A percentile compares a stretch with the other conserved stretches of the same genome.
phyloP scores from a whole-genome alignment of 1,284 basidiomycete genomes.

The Ustilago hordei region DNA sequence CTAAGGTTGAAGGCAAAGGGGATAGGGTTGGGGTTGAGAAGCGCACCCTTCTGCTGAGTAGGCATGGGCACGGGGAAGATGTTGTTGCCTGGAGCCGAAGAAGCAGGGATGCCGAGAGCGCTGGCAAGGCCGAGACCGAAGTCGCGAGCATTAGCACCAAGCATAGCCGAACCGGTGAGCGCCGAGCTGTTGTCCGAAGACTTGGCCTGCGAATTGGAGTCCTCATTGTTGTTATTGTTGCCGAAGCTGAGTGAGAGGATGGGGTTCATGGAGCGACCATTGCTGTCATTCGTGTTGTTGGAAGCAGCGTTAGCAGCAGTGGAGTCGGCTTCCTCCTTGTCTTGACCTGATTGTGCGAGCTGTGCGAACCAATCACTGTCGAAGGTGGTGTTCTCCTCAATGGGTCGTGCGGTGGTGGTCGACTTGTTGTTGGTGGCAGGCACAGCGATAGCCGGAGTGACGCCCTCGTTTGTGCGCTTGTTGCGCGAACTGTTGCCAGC shows the following conservation, averaged over 20 bases:
- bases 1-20: slow-evolving; percentile 65
- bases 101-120: slow-evolving; percentile 29
- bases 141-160: slow-evolving; percentile 47
- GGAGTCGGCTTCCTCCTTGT: slow-evolving; percentile 35
- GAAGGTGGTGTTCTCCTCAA: slow-evolving; percentile 46
- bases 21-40: slow-evolving; percentile 66
- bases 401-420: slow-evolving; percentile 31
- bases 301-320: slow-evolving; percentile 4
- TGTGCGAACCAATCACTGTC: slow-evolving; percentile 54
- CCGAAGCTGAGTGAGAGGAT: slow-evolving; percentile 47
- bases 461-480: slow-evolving; percentile 11
- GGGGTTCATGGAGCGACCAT: slow-evolving; percentile 29
- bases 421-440: slow-evolving; percentile 33
- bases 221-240: slow-evolving; percentile 16
- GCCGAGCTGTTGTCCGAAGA: slow-evolving; percentile 10
- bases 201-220: slow-evolving; percentile 26
- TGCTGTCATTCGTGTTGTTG: slow-evolving; percentile 5
- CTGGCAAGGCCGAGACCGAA: slow-evolving; percentile 44
- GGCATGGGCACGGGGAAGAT: slow-evolving; percentile 60
- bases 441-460: slow-evolving; percentile 21
- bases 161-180: slow-evolving; percentile 52
- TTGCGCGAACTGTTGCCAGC: slow-evolving; percentile 7
- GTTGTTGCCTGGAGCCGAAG: slow-evolving; percentile 33
- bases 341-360: slow-evolving; percentile 52
- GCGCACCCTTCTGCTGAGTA: slow-evolving; percentile 62